Evolutionary conservation across 805 yeast genomes (phyloP), one percentile per base, ranked within the genome.

Genomic region (Schizosaccharomyces osmophilus): DNA sequence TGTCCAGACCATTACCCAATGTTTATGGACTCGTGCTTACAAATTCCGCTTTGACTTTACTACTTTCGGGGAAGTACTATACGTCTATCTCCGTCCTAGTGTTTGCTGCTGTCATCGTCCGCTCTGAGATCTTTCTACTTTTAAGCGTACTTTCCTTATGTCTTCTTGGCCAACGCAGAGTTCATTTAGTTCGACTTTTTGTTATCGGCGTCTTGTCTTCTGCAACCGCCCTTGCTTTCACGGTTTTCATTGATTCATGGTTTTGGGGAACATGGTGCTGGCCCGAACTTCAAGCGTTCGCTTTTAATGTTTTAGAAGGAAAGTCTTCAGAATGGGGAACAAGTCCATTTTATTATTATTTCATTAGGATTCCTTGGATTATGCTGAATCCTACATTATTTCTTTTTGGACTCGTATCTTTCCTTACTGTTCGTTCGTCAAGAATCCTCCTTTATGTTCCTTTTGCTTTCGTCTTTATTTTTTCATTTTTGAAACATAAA

Each of bases 401-500:
- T 71, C 79, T 57, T 80, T 77, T 64, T 70, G 68, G 64, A 76
- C 73, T 67, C 79, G 68, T 64, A 78, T 72, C 65, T 64, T 71
- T 64, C 26, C 24, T 69, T 72, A 62, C 72, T 70, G 55, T 65
- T 9, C 19, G 65, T 39, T 43, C 65, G n/a, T 61, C 64, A 36
- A 36, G 41, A 9, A 36, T 15, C 62, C 62, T 26, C 67, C 82
- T 32, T 74, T 63, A 78, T 19, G 74, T 87, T 0, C 73, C 84
- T 0, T 54, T 82, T 0, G 60, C 79, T 17, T 89, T 74, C 68
- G 75, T 88, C n/a, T 64, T 73, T 1, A 67, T 80, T 4, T 77
- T 88, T 78, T 87, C 96, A 0, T 69, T 83, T 61, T 93, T 85
- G 70, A 88, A 93, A 2, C 97, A 90, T 67, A 90, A 90, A 69